phyloP scores from a whole-genome alignment of 1,139 yeast species.

The Saccharomycopsis crataegensis region DNA sequence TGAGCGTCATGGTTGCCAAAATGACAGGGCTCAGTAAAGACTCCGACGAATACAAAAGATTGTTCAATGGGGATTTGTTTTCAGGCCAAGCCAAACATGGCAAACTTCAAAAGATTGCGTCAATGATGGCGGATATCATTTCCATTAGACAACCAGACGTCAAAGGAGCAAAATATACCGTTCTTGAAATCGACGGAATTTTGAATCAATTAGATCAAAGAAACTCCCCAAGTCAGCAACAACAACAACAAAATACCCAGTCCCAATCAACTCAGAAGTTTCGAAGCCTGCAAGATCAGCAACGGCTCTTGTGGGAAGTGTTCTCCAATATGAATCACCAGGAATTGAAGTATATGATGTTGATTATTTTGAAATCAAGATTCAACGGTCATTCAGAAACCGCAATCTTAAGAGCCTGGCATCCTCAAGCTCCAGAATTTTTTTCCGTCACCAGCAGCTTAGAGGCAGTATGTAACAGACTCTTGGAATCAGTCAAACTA shows the following conservation, averaged over 20 bases:
- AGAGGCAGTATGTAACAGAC: conserved; percentile 50
- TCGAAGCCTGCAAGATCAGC: conserved; percentile 5
- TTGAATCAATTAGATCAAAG: conserved; percentile 45
- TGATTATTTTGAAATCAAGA: conserved; percentile 55
- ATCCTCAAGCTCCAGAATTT: conserved; percentile 67
- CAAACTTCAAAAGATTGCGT: conserved; percentile 32
- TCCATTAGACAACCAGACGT: conserved; percentile 34
- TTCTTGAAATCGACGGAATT: conserved; percentile 49
- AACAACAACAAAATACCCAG: conserved; percentile 23
- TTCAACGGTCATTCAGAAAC: conserved; percentile 55
- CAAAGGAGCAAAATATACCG: conserved; percentile 34
- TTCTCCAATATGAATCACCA: conserved; percentile 49
- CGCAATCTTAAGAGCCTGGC: conserved; percentile 61
- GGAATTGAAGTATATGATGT: conserved; percentile 66
- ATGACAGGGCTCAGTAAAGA: conserved; percentile 42
- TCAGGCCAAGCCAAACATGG: conserved; percentile 19
- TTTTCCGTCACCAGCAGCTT: conserved; percentile 64
- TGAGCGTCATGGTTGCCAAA: conserved; percentile 39
- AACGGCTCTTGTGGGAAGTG: conserved; percentile 38
- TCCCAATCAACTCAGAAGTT: neutral
- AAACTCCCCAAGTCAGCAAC: conserved; percentile 19
- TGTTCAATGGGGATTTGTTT: conserved; percentile 38
- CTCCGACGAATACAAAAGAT: conserved; percentile 41
- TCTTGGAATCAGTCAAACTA: conserved; percentile 42
- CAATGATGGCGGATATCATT: conserved; percentile 33